These are phyloP conservation scores for Malassezia arunalokei DNA, from an alignment of 1,284 basidiomycete species.

Conservation along the genomic window DNA sequence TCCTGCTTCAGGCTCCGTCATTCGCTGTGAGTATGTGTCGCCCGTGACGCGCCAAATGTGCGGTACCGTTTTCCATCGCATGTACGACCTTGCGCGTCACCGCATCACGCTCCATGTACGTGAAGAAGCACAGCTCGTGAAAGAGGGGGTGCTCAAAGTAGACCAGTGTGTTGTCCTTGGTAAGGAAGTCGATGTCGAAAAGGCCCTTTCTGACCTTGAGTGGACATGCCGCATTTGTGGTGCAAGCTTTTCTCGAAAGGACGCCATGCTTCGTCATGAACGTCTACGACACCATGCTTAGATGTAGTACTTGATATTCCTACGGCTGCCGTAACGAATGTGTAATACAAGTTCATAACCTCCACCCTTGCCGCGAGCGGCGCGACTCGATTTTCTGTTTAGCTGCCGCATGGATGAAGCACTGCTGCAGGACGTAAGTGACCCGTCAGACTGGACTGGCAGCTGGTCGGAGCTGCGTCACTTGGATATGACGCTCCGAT, in stretches of 20 bases:
- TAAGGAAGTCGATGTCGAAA: constrained; percentile 43
- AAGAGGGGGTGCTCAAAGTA: constrained; percentile 28
- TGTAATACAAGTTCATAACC: too few relatives aligned
- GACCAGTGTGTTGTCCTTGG: constrained; percentile 41
- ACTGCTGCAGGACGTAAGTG: constrained; percentile 26
- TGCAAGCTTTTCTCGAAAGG: constrained; percentile 31
- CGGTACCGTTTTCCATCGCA: constrained; percentile 41
- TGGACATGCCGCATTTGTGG: constrained; percentile 41
- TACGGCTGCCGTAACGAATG: too few relatives aligned
- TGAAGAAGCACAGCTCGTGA: constrained; percentile 36
- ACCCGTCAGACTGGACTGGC: constrained; percentile 36
- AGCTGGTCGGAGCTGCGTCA: constrained; percentile 23
- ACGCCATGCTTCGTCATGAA: constrained; percentile 40
- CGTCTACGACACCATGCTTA: constrained; percentile 22
- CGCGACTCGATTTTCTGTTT: background rate
- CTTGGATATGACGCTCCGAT: constrained; percentile 32
- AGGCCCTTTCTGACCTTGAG: constrained; percentile 36
- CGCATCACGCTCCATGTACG: constrained; percentile 42
- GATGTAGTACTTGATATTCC: background rate
- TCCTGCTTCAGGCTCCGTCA: constrained; percentile 6
- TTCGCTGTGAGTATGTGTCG: constrained; percentile 41
- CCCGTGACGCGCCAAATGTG: constrained; percentile 32
- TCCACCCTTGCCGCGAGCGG: too few relatives aligned
- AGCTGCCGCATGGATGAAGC: constrained; percentile 9
- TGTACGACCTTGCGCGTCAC: constrained; percentile 42